Evolutionary conservation across 1,284 basidiomycete species (phyloP).

Genomic region (Pseudozyma sp.): DNA sequence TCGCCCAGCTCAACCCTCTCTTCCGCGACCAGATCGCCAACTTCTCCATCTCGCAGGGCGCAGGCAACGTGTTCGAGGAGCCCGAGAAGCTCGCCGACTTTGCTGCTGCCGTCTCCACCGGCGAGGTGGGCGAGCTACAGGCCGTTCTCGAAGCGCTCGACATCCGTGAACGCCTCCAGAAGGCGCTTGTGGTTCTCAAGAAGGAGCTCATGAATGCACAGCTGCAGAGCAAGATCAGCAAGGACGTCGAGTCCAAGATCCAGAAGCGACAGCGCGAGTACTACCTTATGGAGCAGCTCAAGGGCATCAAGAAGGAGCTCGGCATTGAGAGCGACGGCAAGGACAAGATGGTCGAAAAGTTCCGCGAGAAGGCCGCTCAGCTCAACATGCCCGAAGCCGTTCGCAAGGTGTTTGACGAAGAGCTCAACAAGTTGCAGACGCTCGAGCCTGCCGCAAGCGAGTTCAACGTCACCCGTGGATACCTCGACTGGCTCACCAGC

Average conservation of each 20-base stretch:
- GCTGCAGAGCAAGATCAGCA: constrained; percentile 90
- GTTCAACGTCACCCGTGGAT: constrained; percentile 77
- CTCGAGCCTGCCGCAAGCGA: constrained; percentile 90
- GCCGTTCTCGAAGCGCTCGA: constrained; percentile 88
- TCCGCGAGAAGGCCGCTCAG: constrained; percentile 85
- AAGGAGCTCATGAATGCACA: constrained; percentile 98
- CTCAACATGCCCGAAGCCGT: constrained; percentile 94
- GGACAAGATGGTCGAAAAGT: constrained; percentile 96
- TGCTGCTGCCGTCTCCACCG: constrained; percentile 92
- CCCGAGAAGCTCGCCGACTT: constrained; percentile 98
- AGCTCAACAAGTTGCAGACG: constrained; percentile 88
- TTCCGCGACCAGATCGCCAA: constrained; percentile 99
- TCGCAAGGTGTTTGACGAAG: constrained; percentile 95
- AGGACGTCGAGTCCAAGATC: constrained; percentile 95
- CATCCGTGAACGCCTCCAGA: constrained; percentile 89
- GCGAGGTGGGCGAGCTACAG: constrained; percentile 90
- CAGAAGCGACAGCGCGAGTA: constrained; percentile 97
- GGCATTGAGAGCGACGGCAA: constrained; percentile 98
- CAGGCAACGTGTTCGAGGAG: constrained; percentile 97
- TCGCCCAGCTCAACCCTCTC: constrained; percentile 94
- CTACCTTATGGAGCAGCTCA: constrained; percentile 97
- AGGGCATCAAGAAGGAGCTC: constrained; percentile 98
- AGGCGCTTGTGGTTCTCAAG: constrained; percentile 91
- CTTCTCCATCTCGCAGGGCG: constrained; percentile 93
- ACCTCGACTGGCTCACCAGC: constrained; percentile 74